Percentiles rank a stretch among this genome's conserved stretches.
Evolutionary conservation across 2,329 filamentous ascomycete genomes (phyloP).

Genomic region (Fusarium napiforme): DNA sequence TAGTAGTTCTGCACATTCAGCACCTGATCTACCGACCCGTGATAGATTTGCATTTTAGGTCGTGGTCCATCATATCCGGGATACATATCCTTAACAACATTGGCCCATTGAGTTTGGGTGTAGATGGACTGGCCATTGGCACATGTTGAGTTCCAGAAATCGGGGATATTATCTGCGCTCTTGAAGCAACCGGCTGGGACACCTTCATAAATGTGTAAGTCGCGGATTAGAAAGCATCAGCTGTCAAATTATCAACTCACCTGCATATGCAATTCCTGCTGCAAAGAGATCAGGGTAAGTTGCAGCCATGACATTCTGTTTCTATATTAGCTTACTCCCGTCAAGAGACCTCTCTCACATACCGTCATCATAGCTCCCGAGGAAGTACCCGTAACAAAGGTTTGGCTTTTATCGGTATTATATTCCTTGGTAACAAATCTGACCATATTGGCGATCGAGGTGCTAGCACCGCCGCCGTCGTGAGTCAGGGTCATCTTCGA

Average conservation of each 20-base stretch:
- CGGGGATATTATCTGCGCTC: slow-evolving; percentile 53
- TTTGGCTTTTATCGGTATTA: slow-evolving; percentile 57
- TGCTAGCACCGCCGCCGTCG: slow-evolving; percentile 62
- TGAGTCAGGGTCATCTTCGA: slow-evolving; percentile 61
- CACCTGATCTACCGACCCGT: slow-evolving; percentile 62
- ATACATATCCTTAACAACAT: slow-evolving; percentile 58
- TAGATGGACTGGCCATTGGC: slow-evolving; percentile 60
- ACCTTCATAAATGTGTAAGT: slow-evolving; percentile 56
- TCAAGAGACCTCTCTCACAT: not conserved
- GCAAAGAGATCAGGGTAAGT: slow-evolving; percentile 66
- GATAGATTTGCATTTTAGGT: slow-evolving; percentile 69
- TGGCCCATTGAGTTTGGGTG: slow-evolving; percentile 55
- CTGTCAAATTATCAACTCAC: slow-evolving; percentile 42
- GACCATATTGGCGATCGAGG: slow-evolving; percentile 66
- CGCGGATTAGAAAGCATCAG: too few species aligned
- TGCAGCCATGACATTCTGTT: slow-evolving; percentile 59
- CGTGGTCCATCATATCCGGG: slow-evolving; percentile 60
- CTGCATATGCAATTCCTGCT: slow-evolving; percentile 62
- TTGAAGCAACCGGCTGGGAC: slow-evolving; percentile 67
- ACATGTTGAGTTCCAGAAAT: slow-evolving; percentile 66
- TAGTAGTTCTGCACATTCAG: slow-evolving; percentile 65
- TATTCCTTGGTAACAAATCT: slow-evolving; percentile 60
- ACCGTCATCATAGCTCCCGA: slow-evolving; percentile 44
- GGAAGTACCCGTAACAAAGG: slow-evolving; percentile 58
- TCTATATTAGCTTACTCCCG: slow-evolving; percentile 21